phyloP scores from a whole-genome alignment of 2,329 filamentous ascomycete species.

The Arthrinium puccinioides region DNA sequence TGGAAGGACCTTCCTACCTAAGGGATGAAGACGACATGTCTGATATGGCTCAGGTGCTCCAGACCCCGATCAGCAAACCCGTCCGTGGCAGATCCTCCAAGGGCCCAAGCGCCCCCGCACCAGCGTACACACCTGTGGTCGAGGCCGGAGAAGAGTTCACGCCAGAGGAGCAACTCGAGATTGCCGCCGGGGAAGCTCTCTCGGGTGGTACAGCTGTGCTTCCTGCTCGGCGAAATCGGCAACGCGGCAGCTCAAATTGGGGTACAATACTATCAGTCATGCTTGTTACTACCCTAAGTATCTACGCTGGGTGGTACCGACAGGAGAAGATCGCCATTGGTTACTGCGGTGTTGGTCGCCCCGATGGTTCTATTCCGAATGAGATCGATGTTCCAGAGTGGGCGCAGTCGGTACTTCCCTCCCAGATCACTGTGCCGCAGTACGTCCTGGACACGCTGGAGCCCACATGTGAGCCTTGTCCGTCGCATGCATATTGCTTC shows the following conservation, averaged over 20 bases:
- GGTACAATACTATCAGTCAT: constrained; percentile 66
- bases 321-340: constrained; percentile 96
- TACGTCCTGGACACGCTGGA: constrained; percentile 62
- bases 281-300: constrained; percentile 59
- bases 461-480: constrained; percentile 85
- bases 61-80: constrained; percentile 42
- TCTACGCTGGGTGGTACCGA: constrained; percentile 76
- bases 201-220: constrained; percentile 40
- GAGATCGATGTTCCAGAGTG: constrained; percentile 34
- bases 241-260: constrained; percentile 35
- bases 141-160: constrained; percentile 89
- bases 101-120: constrained; percentile 6
- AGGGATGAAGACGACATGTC: constrained; percentile 20
- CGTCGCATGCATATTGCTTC: constrained; percentile 83
- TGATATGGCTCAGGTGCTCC: constrained; percentile 50
- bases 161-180: constrained; percentile 76
- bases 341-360: constrained; percentile 79
- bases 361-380: constrained; percentile 45
- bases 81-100: constrained; percentile 26
- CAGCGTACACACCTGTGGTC: constrained; percentile 31
- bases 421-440: constrained; percentile 62
- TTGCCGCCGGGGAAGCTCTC: constrained; percentile 61
- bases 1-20: constrained; percentile 34
- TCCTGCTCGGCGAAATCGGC: constrained; percentile 27
- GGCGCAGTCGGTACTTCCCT: constrained; percentile 28